phyloP scores from a whole-genome alignment of 306 rosid species.

The Luffa acutangula region DNA sequence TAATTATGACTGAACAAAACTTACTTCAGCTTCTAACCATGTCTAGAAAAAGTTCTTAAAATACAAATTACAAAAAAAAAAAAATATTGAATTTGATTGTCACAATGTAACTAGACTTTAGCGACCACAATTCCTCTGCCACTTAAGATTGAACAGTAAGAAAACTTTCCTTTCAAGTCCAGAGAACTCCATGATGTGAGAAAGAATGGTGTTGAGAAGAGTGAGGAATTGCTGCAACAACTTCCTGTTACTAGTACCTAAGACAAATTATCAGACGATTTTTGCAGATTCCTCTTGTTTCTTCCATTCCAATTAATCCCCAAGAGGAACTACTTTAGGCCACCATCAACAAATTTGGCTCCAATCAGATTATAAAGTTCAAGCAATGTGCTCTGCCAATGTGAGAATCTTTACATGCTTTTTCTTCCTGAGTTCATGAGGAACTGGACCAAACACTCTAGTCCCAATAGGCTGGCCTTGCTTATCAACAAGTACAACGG shows the following conservation, averaged over 20 bases:
- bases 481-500: slow-evolving; percentile 79
- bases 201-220: not conserved
- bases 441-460: slow-evolving; percentile 85
- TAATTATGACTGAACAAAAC: too few relatives aligned
- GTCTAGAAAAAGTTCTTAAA: too few relatives aligned
- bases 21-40: too few relatives aligned
- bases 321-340: not conserved
- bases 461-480: slow-evolving; percentile 95
- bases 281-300: not conserved
- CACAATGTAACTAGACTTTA: too few relatives aligned
- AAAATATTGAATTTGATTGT: too few relatives aligned
- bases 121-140: too few relatives aligned
- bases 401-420: slow-evolving; percentile 90
- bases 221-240: not conserved
- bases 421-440: slow-evolving; percentile 76
- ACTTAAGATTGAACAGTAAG: too few relatives aligned
- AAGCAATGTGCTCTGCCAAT: slow-evolving; percentile 75
- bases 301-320: not conserved
- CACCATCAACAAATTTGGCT: not conserved
- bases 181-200: not conserved
- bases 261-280: not conserved
- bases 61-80: too few relatives aligned
- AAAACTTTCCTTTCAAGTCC: too few relatives aligned
- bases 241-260: not conserved
- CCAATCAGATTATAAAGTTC: not conserved